Evolutionary conservation across 305 asterid genomes (phyloP), one percentile per base, ranked within the genome.

Genomic region (Lippia alba): DNA sequence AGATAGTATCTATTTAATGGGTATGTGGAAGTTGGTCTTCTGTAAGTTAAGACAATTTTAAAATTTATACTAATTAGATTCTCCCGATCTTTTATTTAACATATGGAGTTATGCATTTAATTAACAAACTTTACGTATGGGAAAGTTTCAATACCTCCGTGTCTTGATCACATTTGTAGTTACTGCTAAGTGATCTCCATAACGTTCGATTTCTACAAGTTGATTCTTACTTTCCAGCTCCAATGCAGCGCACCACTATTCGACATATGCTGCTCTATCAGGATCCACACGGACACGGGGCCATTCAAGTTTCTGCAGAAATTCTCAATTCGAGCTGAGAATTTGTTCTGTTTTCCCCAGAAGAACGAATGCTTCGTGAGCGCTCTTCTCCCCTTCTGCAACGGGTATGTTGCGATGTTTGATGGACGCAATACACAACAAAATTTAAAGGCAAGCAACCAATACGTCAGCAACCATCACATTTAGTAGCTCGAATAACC

Each of bases 361-460:
- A 5, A 77, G 60, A 16, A 62, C 11, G 50, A 70, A 63, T 6
- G 82, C 74, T 17, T 60, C 12, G 4, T 58, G 33, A 0, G 71
- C 74, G 11, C 74, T 75, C 10, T 63, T 40, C 74, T 64, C 80
- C 57, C 82, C 19, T 20, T 54, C 46, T 55, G 78, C 76, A 24
- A 71, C 68, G 9, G 77, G 69, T 49, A 39, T 74, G 8, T 54
- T 16, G 41, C 5, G 41, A 36, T 7, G 5, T 5, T 36, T 78
- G 33, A 5, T 59, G 0, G 30, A 48, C 24, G 70, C 41, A 32
- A 61, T 69, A 1, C 53, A 34, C 0, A 74, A 63, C 45, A 81
- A 49, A 15, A 77, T 77, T 44, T 76, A 59, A 12, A 81, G 53
- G 45, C 85, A 77, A 39, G 76, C 80, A 5, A 76, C 71, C 56